These are phyloP conservation scores for Komagataella kurtzmanii DNA, from an alignment of 805 yeast genomes.

Conservation along the genomic window DNA sequence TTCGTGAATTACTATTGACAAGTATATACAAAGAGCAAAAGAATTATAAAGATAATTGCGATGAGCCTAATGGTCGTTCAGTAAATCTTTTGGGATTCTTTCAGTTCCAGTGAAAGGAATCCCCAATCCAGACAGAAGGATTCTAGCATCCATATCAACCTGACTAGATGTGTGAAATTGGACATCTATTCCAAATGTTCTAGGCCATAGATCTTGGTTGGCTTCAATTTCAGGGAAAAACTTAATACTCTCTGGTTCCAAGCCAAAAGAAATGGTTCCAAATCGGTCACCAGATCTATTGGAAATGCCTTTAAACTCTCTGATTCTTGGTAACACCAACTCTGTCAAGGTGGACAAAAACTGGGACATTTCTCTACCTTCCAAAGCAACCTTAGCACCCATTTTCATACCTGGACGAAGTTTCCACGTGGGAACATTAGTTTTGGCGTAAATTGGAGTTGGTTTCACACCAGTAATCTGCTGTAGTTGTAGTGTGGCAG, in stretches of 20 bases:
- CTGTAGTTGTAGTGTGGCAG: slow-evolving; percentile 70
- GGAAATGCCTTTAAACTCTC: slow-evolving; percentile 73
- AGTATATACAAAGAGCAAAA: background rate
- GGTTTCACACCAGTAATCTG: slow-evolving; percentile 93
- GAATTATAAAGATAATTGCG: too few species aligned
- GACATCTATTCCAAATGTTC: slow-evolving; percentile 73
- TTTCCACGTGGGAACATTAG: slow-evolving; percentile 77
- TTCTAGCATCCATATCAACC: slow-evolving; percentile 81
- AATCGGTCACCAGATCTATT: slow-evolving; percentile 68
- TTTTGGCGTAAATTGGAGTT: slow-evolving; percentile 52
- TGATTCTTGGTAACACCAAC: slow-evolving; percentile 82
- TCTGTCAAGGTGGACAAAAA: slow-evolving; percentile 81
- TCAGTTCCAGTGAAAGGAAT: slow-evolving; percentile 58
- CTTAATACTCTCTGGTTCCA: slow-evolving; percentile 62
- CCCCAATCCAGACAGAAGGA: slow-evolving; percentile 69
- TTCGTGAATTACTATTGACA: background rate
- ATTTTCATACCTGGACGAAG: slow-evolving; percentile 78
- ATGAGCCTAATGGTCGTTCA: background rate
- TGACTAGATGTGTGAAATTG: slow-evolving; percentile 82
- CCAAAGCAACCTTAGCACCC: slow-evolving; percentile 75
- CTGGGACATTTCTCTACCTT: slow-evolving; percentile 75
- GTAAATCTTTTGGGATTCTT: slow-evolving; percentile 19
- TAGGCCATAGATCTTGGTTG: slow-evolving; percentile 83
- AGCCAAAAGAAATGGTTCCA: slow-evolving; percentile 81
- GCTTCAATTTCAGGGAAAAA: slow-evolving; percentile 90